Evolutionary conservation across 2,329 filamentous ascomycete genomes (phyloP), one percentile per base, ranked within the genome.

Genomic region (Plenodomus biglobosus): DNA sequence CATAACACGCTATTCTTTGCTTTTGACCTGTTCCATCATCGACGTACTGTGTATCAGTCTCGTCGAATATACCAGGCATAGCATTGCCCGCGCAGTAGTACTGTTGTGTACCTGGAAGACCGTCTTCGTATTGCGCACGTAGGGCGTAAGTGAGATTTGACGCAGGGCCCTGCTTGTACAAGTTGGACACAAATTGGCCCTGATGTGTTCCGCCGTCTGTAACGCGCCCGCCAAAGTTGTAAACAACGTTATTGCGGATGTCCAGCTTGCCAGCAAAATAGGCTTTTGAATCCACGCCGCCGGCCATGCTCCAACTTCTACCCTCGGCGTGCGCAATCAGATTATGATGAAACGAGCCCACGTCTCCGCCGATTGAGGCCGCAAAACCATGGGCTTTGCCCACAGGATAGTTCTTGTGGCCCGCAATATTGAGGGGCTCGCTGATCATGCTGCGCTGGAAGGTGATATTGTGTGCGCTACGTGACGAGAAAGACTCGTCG

Each of bases 291-390:
- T 68, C 49, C 40, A 66, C 27, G 24, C 75, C 52, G 35, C 72
- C 53, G 46, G 64, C 63, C 64, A 73, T 63, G 47, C 69, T 58
- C 74, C 74, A 65, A 52, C 71, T 57, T 40, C 72, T 64, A 18
- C 65, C 20, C 67, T 71, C 42, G 72, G 73, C 4, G 70, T 84
- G 20, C 66, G 64, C n/a, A 66, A 68, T 61, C 10, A 72, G 55
- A 41, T 72, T 72, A 42, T 71, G 68, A 19, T 72, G 69, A 39
- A 71, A 70, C 0, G 65, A 70, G 7, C 67, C 68, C 10, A 70
- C 61, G 27, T 71, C 62, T 11, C 69, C 69, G 17, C 69, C 62
- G 19, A 71, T 65, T 0, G 66, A 16, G 42, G 49, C 56, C 16
- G 56, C 56, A 22, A 41, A 59, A 8, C 56, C 56, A 34, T 59